phyloP scores from a whole-genome alignment of 352 stramenopile species.

The Blastocystis sp. region DNA sequence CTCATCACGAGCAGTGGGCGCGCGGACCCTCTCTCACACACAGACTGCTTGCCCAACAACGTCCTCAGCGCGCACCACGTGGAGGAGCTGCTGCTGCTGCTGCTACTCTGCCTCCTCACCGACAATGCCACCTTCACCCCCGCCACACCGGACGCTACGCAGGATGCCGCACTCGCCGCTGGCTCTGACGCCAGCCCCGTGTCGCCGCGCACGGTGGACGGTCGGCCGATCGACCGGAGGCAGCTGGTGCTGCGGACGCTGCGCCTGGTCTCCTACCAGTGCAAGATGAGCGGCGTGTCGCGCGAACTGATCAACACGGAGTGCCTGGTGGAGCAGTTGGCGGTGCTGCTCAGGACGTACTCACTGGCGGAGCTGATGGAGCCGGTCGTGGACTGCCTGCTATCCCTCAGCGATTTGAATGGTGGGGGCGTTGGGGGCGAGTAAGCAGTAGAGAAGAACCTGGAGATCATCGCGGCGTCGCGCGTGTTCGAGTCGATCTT shows the following conservation, averaged over 20 bases:
- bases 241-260: not conserved
- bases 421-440: not conserved
- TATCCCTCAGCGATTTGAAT: slow-evolving; percentile 44
- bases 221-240: not conserved
- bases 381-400: slow-evolving; percentile 40
- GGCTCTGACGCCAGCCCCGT: too few species aligned
- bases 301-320: slow-evolving; percentile 22
- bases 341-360: not conserved
- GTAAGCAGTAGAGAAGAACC: slow-evolving; percentile 49
- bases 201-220: not conserved
- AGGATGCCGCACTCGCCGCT: not conserved
- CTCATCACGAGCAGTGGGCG: not conserved
- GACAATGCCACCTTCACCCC: slow-evolving; percentile 5
- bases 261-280: not conserved
- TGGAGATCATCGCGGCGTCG: not conserved
- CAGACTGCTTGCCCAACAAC: not conserved
- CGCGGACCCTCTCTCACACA: not conserved
- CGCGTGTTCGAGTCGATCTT: slow-evolving; percentile 13
- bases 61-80: slow-evolving; percentile 18
- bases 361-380: not conserved
- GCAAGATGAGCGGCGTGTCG: slow-evolving; percentile 7
- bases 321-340: not conserved
- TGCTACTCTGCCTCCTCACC: not conserved
- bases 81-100: not conserved
- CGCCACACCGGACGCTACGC: not conserved